Evolutionary conservation across 768 basidiomycete species (phyloP).

Genomic region (Macrolepiota dolichaula): DNA sequence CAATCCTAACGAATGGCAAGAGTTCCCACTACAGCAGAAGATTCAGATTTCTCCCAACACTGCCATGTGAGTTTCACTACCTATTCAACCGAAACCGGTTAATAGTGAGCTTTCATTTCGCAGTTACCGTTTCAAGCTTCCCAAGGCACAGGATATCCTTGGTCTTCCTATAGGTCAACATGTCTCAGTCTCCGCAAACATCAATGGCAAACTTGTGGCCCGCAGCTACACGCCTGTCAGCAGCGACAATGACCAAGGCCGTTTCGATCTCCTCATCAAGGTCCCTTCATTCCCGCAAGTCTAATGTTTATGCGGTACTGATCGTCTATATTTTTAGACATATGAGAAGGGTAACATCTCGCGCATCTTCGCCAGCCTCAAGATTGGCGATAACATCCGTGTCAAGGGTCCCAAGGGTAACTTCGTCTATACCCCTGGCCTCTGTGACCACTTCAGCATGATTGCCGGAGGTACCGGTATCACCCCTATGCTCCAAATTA

Average conservation of each 20-base stretch:
- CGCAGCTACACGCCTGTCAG: slow-evolving; percentile 96
- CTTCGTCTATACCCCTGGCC: slow-evolving; percentile 76
- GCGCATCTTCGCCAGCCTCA: slow-evolving; percentile 74
- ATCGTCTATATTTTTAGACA: slow-evolving; percentile 48
- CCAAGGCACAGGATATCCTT: slow-evolving; percentile 68
- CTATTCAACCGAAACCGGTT: slow-evolving; percentile 7
- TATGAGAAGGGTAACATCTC: slow-evolving; percentile 99
- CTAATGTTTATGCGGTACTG: neutral
- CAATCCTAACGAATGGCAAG: slow-evolving; percentile 73
- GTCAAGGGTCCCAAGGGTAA: slow-evolving; percentile 97
- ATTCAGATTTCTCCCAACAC: slow-evolving; percentile 91
- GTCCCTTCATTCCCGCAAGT: slow-evolving; percentile 32
- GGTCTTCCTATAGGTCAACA: slow-evolving; percentile 97
- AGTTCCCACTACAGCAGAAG: slow-evolving; percentile 81
- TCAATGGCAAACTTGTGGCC: slow-evolving; percentile 85
- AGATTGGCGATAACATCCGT: slow-evolving; percentile 82
- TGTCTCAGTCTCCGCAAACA: slow-evolving; percentile 86
- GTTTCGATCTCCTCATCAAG: slow-evolving; percentile 98
- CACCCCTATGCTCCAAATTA: slow-evolving; percentile 98
- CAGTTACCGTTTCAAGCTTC: slow-evolving; percentile 91
- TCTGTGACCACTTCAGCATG: slow-evolving; percentile 86
- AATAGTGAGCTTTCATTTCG: neutral
- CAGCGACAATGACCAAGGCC: slow-evolving; percentile 87
- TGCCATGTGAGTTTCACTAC: slow-evolving; percentile 63
- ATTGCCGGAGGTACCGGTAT: slow-evolving; percentile 99